Evolutionary conservation across 441 rosid species (phyloP).

Genomic region (Bocquillonia castaneifolia): DNA sequence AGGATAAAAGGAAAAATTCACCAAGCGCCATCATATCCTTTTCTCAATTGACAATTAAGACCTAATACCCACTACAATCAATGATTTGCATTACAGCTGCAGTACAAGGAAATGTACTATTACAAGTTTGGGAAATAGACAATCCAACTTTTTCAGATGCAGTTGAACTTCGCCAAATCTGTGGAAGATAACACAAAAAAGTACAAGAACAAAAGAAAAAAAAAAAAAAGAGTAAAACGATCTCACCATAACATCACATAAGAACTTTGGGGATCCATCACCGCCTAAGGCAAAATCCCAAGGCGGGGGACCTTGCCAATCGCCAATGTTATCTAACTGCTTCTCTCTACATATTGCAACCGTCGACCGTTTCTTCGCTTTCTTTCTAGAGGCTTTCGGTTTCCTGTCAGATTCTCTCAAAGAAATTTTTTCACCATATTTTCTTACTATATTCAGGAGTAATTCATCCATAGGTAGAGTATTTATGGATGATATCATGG

Average conservation of each 20-base stretch:
- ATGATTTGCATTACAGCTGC: background rate
- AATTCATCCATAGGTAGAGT: constrained; percentile 68
- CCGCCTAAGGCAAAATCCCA: constrained; percentile 80
- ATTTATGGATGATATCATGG: constrained; percentile 32
- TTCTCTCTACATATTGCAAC: constrained; percentile 34
- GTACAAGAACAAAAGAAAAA: background rate
- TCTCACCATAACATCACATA: constrained; percentile 88
- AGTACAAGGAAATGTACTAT: background rate
- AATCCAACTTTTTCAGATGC: too few relatives aligned
- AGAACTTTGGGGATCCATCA: constrained; percentile 81
- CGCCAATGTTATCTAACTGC: constrained; percentile 29
- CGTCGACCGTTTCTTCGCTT: constrained; percentile 41
- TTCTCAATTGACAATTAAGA: background rate
- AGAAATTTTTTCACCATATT: constrained; percentile 60
- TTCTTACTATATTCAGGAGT: constrained; percentile 51
- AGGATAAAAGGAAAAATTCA: background rate
- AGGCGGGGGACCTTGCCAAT: constrained; percentile 80
- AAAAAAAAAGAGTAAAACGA: background rate
- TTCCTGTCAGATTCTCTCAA: constrained; percentile 64
- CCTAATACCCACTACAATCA: background rate
- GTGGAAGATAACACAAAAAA: too few relatives aligned
- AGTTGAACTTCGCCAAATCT: too few relatives aligned
- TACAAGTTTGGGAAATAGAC: background rate
- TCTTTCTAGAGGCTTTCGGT: constrained; percentile 58
- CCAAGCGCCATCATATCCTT: background rate